Evolutionary conservation across 2,329 filamentous ascomycete genomes (phyloP).

Genomic region (Penicillium sp.): DNA sequence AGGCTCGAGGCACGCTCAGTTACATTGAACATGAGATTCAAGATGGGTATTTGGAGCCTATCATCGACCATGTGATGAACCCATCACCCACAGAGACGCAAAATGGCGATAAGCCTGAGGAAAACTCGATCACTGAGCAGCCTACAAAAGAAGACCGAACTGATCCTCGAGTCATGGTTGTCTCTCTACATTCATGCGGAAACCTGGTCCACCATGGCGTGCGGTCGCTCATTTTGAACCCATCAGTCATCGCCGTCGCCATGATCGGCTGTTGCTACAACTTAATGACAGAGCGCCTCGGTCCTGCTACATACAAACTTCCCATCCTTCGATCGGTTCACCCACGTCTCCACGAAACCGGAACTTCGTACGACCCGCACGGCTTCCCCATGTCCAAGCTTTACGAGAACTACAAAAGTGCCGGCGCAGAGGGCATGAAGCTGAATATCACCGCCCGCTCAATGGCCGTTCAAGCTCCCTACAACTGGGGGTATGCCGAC

Average conservation of each 20-base stretch:
- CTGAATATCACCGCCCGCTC: constrained; percentile 95
- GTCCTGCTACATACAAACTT: constrained; percentile 82
- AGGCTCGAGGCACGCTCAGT: constrained; percentile 34
- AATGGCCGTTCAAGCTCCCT: constrained; percentile 95
- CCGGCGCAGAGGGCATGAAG: constrained; percentile 63
- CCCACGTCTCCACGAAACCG: constrained; percentile 66
- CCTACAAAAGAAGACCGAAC: constrained; percentile 5
- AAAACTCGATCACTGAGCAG: constrained; percentile 4
- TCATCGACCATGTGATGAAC: constrained; percentile 33
- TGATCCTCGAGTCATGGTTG: constrained; percentile 66
- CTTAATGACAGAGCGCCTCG: constrained; percentile 84
- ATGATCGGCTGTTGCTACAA: constrained; percentile 99
- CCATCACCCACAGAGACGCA: constrained; percentile 6
- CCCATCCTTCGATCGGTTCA: constrained; percentile 75
- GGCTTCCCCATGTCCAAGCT: constrained; percentile 89
- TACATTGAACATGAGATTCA: constrained; percentile 46
- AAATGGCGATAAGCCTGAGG: not conserved
- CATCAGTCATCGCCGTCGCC: constrained; percentile 81
- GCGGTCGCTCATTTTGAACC: constrained; percentile 80
- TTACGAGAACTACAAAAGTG: constrained; percentile 59
- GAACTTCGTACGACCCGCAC: constrained; percentile 75
- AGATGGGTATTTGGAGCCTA: constrained; percentile 41
- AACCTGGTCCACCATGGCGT: constrained; percentile 96
- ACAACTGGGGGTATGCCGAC: constrained; percentile 82
- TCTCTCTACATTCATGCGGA: constrained; percentile 95